These are phyloP conservation scores for Cryptomeria japonica DNA, from an alignment of 75 land plant species.

Conservation along the genomic window DNA sequence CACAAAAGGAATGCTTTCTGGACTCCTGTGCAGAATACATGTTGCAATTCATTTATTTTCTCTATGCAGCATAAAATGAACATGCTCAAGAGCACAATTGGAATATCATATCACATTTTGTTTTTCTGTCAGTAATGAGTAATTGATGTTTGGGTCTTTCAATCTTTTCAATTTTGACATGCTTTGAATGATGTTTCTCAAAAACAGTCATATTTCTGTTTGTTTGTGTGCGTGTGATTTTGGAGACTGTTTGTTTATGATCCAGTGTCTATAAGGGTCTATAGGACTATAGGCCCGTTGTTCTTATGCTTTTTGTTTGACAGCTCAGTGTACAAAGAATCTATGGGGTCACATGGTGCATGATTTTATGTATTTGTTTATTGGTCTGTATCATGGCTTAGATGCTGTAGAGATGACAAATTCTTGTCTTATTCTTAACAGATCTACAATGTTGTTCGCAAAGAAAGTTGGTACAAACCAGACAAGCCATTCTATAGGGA, in stretches of 20 bases:
- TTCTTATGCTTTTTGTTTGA: not conserved
- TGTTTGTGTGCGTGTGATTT: not conserved
- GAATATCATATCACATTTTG: not conserved
- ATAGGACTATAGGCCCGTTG: not conserved
- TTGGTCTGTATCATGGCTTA: not conserved
- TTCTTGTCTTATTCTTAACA: constrained; percentile 20
- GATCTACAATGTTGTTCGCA: constrained; percentile 80
- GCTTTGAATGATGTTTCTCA: not conserved
- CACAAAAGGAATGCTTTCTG: no score
- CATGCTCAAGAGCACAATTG: not conserved
- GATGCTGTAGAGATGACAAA: not conserved
- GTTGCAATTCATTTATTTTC: not conserved
- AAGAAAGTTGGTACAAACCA: constrained; percentile 92
- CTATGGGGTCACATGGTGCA: not conserved
- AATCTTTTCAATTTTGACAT: not conserved
- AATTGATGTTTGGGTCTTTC: not conserved
- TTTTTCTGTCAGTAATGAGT: not conserved
- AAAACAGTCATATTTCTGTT: not conserved
- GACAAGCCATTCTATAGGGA: constrained; percentile 85
- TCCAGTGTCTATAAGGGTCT: not conserved
- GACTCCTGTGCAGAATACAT: not conserved
- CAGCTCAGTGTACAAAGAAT: not conserved
- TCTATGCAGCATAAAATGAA: not conserved
- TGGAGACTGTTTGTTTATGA: not conserved
- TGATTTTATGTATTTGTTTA: not conserved